Evolutionary conservation across 2,329 filamentous ascomycete species (phyloP).

Genomic region (Stachybotrys elegans): DNA sequence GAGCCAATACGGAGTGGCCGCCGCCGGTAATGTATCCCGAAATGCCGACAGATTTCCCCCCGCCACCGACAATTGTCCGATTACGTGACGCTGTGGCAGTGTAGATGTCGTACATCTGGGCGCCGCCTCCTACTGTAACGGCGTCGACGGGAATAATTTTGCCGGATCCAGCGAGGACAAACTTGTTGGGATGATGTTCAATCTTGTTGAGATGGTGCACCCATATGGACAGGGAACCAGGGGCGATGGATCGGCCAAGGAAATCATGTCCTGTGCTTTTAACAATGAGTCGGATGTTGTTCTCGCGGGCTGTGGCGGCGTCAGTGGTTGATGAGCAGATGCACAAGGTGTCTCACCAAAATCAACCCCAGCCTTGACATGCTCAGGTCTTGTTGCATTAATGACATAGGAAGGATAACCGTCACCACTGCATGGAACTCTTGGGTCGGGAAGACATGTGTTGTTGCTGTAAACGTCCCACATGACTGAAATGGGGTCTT

Average conservation of each 20-base stretch:
- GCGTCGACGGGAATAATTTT: constrained; percentile 39
- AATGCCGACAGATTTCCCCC: constrained; percentile 49
- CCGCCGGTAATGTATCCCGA: constrained; percentile 59
- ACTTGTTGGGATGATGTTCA: constrained; percentile 29
- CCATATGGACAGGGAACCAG: constrained; percentile 51
- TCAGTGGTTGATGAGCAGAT: not conserved
- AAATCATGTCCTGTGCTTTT: constrained; percentile 39
- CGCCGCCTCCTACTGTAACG: constrained; percentile 48
- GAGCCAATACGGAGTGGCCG: constrained; percentile 51
- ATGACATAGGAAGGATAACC: constrained; percentile 32
- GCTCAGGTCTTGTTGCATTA: constrained; percentile 25
- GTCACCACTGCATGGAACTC: constrained; percentile 23
- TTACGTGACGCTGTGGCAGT: constrained; percentile 35
- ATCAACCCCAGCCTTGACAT: constrained; percentile 29
- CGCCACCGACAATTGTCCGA: constrained; percentile 49
- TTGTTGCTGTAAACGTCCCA: constrained; percentile 43
- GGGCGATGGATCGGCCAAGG: constrained; percentile 37
- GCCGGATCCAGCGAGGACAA: constrained; percentile 35
- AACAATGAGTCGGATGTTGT: constrained; percentile 36
- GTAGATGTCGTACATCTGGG: constrained; percentile 45
- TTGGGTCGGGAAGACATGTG: constrained; percentile 40
- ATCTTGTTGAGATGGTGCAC: constrained; percentile 40
- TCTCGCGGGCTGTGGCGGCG: constrained; percentile 26
- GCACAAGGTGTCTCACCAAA: constrained; percentile 32
- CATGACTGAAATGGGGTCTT: constrained; percentile 25